These are phyloP conservation scores for Sugiyamaella japonica DNA, from an alignment of 1,139 yeast species.

Conservation along the genomic window DNA sequence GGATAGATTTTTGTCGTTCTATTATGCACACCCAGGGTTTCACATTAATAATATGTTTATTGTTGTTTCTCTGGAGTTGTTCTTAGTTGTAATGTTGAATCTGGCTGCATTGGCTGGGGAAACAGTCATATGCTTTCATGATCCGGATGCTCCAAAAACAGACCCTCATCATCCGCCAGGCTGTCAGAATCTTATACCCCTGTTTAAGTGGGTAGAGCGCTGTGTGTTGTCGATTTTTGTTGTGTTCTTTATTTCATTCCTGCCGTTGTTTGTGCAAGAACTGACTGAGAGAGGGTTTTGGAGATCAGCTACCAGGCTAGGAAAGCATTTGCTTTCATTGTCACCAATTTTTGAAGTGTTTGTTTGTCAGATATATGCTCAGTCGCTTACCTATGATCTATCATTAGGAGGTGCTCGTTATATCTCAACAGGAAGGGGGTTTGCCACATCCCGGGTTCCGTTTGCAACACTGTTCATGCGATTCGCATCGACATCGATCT, in stretches of 20 bases:
- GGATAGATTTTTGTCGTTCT: slow-evolving; percentile 79
- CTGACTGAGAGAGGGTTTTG: slow-evolving; percentile 71
- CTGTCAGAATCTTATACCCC: slow-evolving; percentile 73
- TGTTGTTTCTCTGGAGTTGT: slow-evolving; percentile 68
- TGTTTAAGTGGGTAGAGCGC: slow-evolving; percentile 74
- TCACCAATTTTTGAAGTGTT: slow-evolving; percentile 88
- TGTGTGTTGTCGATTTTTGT: slow-evolving; percentile 80
- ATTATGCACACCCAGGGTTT: slow-evolving; percentile 91
- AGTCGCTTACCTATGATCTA: slow-evolving; percentile 64
- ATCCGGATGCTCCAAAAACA: slow-evolving; percentile 56
- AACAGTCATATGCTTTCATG: slow-evolving; percentile 56
- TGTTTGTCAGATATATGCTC: slow-evolving; percentile 81
- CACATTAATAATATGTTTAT: slow-evolving; percentile 82
- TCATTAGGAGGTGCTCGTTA: slow-evolving; percentile 82
- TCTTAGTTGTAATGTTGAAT: slow-evolving; percentile 65
- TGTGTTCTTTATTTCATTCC: slow-evolving; percentile 79
- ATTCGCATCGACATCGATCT: slow-evolving; percentile 64
- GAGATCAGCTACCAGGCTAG: slow-evolving; percentile 59
- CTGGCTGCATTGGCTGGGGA: slow-evolving; percentile 66
- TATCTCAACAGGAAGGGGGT: slow-evolving; percentile 82
- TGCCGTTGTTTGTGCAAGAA: slow-evolving; percentile 79
- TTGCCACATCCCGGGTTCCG: slow-evolving; percentile 68
- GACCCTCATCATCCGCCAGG: slow-evolving; percentile 66
- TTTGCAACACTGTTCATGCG: slow-evolving; percentile 62
- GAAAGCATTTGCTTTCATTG: slow-evolving; percentile 65